These are phyloP conservation scores for Saccharomyces hybrid DNA, from an alignment of 1,139 yeast genomes.

Conservation along the genomic window DNA sequence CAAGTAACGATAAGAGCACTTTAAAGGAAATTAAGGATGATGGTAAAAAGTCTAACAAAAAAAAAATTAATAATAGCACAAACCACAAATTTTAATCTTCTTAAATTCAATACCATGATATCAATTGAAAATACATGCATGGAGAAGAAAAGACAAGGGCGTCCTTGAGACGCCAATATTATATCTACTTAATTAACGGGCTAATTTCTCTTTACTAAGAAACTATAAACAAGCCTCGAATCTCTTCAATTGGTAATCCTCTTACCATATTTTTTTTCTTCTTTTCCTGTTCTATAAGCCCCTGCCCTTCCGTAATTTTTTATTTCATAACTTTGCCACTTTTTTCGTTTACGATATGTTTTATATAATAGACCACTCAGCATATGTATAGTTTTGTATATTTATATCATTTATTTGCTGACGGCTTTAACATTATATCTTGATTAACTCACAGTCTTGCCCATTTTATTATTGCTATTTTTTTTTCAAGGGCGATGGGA, in stretches of 20 bases:
- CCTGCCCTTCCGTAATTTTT: background rate
- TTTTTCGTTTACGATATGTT: background rate
- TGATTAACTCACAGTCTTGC: background rate
- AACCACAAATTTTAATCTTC: background rate
- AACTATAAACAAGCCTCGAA: background rate
- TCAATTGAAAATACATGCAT: background rate
- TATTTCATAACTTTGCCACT: background rate
- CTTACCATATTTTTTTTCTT: background rate
- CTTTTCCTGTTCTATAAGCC: background rate
- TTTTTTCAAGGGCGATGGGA: background rate
- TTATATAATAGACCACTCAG: background rate
- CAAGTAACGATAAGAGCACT: background rate
- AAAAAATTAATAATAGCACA: background rate
- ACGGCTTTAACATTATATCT: background rate
- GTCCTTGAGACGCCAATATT: background rate
- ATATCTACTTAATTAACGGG: background rate
- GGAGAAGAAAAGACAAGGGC: background rate
- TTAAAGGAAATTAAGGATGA: background rate
- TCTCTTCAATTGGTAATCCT: background rate
- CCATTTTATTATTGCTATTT: background rate
- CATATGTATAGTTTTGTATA: slow-evolving; percentile 1
- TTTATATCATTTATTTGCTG: slow-evolving; percentile 1
- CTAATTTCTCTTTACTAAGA: background rate
- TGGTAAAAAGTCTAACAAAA: background rate
- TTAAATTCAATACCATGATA: background rate